These are phyloP conservation scores for Microdochium paspali DNA, from an alignment of 2,329 filamentous ascomycete genomes.

Conservation along the genomic window DNA sequence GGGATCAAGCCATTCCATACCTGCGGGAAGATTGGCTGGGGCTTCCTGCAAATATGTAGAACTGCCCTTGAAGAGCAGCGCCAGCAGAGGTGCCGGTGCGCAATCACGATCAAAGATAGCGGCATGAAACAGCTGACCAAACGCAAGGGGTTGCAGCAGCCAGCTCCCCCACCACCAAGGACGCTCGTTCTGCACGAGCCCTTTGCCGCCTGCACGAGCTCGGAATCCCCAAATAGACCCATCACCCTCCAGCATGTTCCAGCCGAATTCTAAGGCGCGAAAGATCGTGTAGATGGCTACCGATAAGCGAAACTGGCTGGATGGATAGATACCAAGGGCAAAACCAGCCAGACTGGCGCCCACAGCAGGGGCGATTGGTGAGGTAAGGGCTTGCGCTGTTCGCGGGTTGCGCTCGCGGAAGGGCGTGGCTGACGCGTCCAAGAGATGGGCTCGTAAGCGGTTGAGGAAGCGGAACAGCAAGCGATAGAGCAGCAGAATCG, in stretches of 20 bases:
- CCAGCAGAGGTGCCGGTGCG: constrained; percentile 28
- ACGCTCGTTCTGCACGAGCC: constrained; percentile 47
- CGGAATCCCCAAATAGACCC: constrained; percentile 55
- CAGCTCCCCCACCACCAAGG: constrained; percentile 83
- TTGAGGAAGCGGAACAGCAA: constrained; percentile 85
- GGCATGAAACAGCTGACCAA: constrained; percentile 68
- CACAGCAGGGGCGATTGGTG: constrained; percentile 76
- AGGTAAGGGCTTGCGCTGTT: constrained; percentile 67
- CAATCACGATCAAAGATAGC: constrained; percentile 70
- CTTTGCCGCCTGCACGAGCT: constrained; percentile 26
- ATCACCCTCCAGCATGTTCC: constrained; percentile 72
- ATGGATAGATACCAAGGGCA: constrained; percentile 66
- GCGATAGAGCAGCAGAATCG: constrained; percentile 81
- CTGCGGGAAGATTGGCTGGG: constrained; percentile 57
- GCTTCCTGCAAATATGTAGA: constrained; percentile 68
- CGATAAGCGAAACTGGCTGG: constrained; percentile 55
- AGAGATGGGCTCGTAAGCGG: constrained; percentile 66
- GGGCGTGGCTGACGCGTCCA: constrained; percentile 68
- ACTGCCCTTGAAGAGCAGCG: constrained; percentile 59
- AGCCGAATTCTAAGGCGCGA: constrained; percentile 74
- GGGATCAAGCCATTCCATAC: constrained; percentile 64
- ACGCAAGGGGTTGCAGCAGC: constrained; percentile 68
- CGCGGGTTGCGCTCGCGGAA: constrained; percentile 79
- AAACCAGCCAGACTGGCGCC: constrained; percentile 82
- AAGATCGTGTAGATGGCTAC: constrained; percentile 76